Base-by-base conservation (phyloP, 2,329 filamentous ascomycete species). In the Pseudocercospora cruenta region DNA sequence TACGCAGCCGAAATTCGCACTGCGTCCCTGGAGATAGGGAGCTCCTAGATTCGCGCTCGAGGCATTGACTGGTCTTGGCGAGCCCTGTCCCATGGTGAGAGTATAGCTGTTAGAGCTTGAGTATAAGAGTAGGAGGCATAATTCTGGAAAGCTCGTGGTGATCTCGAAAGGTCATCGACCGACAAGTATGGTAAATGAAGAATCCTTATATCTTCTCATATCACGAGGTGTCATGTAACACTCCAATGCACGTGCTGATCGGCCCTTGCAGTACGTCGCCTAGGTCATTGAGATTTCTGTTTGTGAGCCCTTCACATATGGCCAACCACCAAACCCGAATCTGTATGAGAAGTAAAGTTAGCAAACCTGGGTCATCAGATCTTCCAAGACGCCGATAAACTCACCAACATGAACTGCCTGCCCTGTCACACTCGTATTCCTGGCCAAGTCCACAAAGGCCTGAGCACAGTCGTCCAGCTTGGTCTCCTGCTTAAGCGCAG, bases 401-500 rank as follows among this genome's bases (percentile, higher is more conserved):
- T 72, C 62, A 78, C 78, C 79, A 59, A 84, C 78, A 70, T 80
- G 79, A 36, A 84, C 74, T 65, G 79, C 78, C 73, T 81, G 79
- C 3, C 82, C 82, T 12, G 82, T 83, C 70, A 84, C 82, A 63
- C 80, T 82, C n/a, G 80, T 80, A 62, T 86, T 87, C 76, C 81
- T 84, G 0, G 85, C 85, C 60, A 85, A 71, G 76, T 84, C 83
- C 8, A 87, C 74, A 71, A 82, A 88, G n/a, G 81, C 81, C 70
- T 87, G 81, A 2, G 83, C 86, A 63, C 84, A 86, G 70, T 87
- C 85, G 9, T 83, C 79, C 49, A 86, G 71, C 67, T 81, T 82
- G 26, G 82, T 84, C 77, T 82, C 83, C 70, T 82, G 83, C 78
- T 90, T 88, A 43, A 93, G 80, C 62, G 82, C 84, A 1, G 88